Percentiles rank a stretch among this genome's conserved stretches.
phyloP scores from a whole-genome alignment of 441 rosid species.

The Lagerstroemia fauriei region DNA sequence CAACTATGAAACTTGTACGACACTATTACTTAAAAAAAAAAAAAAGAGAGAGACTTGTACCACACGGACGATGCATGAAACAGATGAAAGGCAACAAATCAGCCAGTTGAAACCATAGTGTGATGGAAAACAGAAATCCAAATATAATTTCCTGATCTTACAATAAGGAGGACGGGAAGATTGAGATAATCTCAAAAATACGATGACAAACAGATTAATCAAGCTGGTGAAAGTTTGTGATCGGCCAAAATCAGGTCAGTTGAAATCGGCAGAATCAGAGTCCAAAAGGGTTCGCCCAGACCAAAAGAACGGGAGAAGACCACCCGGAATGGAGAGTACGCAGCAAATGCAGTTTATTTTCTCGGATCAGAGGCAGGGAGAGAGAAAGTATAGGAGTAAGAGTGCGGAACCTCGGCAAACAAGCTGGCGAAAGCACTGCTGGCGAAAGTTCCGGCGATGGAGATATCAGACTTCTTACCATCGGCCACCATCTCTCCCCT shows the following conservation, averaged over 20 bases:
- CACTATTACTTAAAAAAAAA: too few species aligned
- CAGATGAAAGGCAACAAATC: background rate
- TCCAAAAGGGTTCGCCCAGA: background rate
- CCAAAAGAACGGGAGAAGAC: background rate
- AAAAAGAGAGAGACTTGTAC: background rate
- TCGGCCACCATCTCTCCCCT: constrained; percentile 67
- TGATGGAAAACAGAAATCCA: background rate
- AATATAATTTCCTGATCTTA: background rate
- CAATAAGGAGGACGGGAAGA: background rate
- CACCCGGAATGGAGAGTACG: background rate
- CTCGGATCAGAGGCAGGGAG: background rate
- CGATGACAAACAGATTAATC: background rate
- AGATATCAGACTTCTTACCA: constrained; percentile 72
- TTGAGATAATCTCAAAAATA: background rate
- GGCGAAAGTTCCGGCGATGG: constrained; percentile 74
- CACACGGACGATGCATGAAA: background rate
- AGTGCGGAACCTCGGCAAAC: constrained; percentile 70
- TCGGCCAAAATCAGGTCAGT: background rate
- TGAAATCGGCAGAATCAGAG: background rate
- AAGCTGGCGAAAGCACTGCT: constrained; percentile 93
- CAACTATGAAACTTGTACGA: too few species aligned
- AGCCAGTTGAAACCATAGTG: background rate
- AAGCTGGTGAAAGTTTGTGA: background rate
- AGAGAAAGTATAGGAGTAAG: background rate
- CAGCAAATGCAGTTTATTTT: constrained; percentile 13